phyloP scores from a whole-genome alignment of 192 early-diverging fungal genomes.

The Thamnidium elegans region DNA sequence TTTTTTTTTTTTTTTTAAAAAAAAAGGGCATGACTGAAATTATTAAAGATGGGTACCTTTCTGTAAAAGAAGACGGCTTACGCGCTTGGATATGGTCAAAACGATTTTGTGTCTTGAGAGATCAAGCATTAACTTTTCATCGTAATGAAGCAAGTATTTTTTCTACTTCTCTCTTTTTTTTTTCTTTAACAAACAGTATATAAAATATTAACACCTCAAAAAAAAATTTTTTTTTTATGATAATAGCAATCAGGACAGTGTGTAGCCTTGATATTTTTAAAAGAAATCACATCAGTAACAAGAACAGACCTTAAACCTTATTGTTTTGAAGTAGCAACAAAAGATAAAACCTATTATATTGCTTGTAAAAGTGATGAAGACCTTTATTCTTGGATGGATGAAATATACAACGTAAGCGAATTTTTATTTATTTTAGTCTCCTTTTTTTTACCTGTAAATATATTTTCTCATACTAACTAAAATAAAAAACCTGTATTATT shows the following conservation, averaged over 20 bases:
- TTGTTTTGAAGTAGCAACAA: conserved; percentile 91
- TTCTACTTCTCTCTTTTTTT: too few relatives aligned
- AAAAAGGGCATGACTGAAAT: conserved; percentile 37
- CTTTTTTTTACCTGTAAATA: not conserved
- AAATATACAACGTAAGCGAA: conserved; percentile 83
- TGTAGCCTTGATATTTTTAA: conserved; percentile 85
- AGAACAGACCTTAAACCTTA: conserved; percentile 89
- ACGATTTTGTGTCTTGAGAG: conserved; percentile 82
- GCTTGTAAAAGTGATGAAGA: conserved; percentile 94
- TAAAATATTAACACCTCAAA: not conserved
- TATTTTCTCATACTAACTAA: not conserved
- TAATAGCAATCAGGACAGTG: conserved; percentile 81
- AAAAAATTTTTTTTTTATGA: conserved; percentile 6
- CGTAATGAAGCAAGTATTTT: conserved; percentile 78
- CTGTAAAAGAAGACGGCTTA: conserved; percentile 89
- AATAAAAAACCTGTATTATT: too few relatives aligned
- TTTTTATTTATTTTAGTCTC: not conserved
- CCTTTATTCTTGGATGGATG: conserved; percentile 98
- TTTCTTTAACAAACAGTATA: too few relatives aligned
- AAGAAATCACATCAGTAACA: conserved; percentile 84
- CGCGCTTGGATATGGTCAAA: conserved; percentile 94
- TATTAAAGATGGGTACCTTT: conserved; percentile 79
- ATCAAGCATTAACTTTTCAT: conserved; percentile 89
- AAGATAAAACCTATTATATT: conserved; percentile 90
- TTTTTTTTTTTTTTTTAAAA: not conserved